Evolutionary conservation across 495 filamentous ascomycete genomes (phyloP), one percentile per base, ranked within the genome.

Genomic region (Staphylotrichum longicolle): DNA sequence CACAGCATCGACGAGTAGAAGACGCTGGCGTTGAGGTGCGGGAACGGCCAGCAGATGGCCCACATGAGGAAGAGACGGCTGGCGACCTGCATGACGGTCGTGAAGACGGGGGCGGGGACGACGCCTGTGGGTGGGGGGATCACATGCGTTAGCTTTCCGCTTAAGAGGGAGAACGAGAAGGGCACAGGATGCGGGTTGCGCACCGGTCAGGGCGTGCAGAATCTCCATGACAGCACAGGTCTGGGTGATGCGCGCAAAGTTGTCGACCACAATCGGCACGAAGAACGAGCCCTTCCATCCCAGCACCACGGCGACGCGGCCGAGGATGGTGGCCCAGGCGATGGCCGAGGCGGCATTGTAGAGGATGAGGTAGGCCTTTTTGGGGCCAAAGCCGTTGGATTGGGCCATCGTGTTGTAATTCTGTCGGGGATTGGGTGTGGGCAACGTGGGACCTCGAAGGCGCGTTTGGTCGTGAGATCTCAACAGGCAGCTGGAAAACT

Each of bases 41-140:
- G 85, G 78, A 91, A 95, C 45, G 74, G 79, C 67, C 77, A 76
- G 65, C 87, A 60, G 52, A 98, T 78, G 32, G 84, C 87, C 91
- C 91, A 96, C 52, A 96, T 86, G 48, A 98, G 85, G 49, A 96
- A 81, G 59, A 96, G 78, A 10, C 93, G 89, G 52, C 81, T 86
- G 15, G 87, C 81, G 49, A 97, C 91, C 74, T 98, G 93, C 82
- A 96, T 88, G n/a, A 80, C 72, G 9, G 93, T 96, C 3, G 93
- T 98, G 62, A 85, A 65, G 73, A 97, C 64, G 1, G 93, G 91
- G 7, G 92, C 88, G 64, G 92, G 88, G 58, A 96, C 91, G 63
- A 96, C 70, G 48, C 93, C 88, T 85, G 71, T 30, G 9, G 8
- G 15, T 39, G 6, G 30, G 20, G 20, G 20, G 20, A 27, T 27